Conservation (phyloP, 345 rosid genomes). For the Erodium maritimum region DNA sequence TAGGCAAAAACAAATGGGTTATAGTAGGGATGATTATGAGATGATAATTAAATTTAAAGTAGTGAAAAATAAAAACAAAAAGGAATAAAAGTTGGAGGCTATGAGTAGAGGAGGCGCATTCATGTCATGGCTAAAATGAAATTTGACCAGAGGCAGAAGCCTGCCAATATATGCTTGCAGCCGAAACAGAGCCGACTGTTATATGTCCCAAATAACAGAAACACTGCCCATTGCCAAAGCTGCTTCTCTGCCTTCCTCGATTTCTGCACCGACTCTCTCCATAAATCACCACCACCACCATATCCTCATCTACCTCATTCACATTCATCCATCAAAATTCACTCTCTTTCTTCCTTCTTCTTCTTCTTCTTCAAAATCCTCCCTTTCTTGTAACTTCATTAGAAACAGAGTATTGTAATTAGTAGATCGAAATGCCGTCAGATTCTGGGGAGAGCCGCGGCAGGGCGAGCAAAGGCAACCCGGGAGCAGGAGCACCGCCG, state of each 20-base stretch:
- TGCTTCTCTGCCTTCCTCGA: slow-evolving; percentile 15
- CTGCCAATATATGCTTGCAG: too few relatives aligned
- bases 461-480: slow-evolving; percentile 12
- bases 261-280: slow-evolving; percentile 2
- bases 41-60: too few relatives aligned
- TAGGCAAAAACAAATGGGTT: too few relatives aligned
- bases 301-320: neutral
- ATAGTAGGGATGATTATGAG: too few relatives aligned
- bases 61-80: too few relatives aligned
- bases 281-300: slow-evolving; percentile 1
- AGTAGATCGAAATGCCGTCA: slow-evolving; percentile 1
- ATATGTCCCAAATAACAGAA: slow-evolving; percentile 29
- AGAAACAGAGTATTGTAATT: too few relatives aligned
- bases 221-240: slow-evolving; percentile 29
- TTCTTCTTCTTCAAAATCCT: neutral
- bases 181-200: slow-evolving; percentile 28
- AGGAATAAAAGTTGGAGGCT: too few relatives aligned
- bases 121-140: too few relatives aligned
- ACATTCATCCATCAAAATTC: slow-evolving; percentile 4
- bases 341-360: too few relatives aligned
- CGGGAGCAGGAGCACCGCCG: slow-evolving; percentile 15
- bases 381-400: neutral
- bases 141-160: too few relatives aligned
- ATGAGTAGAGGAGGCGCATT: neutral
- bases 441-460: slow-evolving; percentile 26